These are phyloP conservation scores for Funneliformis geosporum DNA, from an alignment of 192 early-diverging fungal species.

Conservation along the genomic window DNA sequence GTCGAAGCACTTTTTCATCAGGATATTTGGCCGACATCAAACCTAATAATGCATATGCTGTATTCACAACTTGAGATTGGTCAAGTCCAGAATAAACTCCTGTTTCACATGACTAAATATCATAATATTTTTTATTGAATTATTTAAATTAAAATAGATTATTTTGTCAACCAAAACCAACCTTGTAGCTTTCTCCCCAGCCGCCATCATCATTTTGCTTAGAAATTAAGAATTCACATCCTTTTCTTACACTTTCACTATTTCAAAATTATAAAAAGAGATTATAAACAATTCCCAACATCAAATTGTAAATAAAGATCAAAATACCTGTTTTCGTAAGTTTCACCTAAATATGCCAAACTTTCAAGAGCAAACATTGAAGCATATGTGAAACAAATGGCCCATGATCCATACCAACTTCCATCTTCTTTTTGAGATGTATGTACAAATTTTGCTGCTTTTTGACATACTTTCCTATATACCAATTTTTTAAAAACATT, in stretches of 20 bases:
- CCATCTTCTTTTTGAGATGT: slow-evolving; percentile 77
- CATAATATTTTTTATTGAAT: background rate
- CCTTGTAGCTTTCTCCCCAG: slow-evolving; percentile 95
- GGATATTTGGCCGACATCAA: slow-evolving; percentile 91
- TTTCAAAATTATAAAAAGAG: background rate
- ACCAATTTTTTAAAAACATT: background rate
- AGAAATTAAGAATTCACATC: slow-evolving; percentile 88
- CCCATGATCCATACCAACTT: slow-evolving; percentile 95
- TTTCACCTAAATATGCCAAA: slow-evolving; percentile 79
- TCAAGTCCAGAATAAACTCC: slow-evolving; percentile 62
- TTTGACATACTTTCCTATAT: slow-evolving; percentile 33
- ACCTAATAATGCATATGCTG: slow-evolving; percentile 83
- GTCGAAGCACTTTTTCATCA: slow-evolving; percentile 62
- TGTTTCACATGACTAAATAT: slow-evolving; percentile 67
- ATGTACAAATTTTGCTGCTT: slow-evolving; percentile 78
- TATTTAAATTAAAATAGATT: slow-evolving; percentile 28
- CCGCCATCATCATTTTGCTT: slow-evolving; percentile 92
- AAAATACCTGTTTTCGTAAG: slow-evolving; percentile 73
- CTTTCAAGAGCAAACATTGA: slow-evolving; percentile 89
- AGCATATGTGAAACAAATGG: slow-evolving; percentile 96
- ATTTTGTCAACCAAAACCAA: slow-evolving; percentile 13
- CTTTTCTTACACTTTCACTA: slow-evolving; percentile 62
- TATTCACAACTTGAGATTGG: slow-evolving; percentile 90
- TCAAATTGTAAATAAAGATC: background rate
- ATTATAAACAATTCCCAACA: background rate